Evolutionary conservation across 2,329 filamentous ascomycete genomes (phyloP), one percentile per base, ranked within the genome.

Genomic region (Arthrobotrys iridis): DNA sequence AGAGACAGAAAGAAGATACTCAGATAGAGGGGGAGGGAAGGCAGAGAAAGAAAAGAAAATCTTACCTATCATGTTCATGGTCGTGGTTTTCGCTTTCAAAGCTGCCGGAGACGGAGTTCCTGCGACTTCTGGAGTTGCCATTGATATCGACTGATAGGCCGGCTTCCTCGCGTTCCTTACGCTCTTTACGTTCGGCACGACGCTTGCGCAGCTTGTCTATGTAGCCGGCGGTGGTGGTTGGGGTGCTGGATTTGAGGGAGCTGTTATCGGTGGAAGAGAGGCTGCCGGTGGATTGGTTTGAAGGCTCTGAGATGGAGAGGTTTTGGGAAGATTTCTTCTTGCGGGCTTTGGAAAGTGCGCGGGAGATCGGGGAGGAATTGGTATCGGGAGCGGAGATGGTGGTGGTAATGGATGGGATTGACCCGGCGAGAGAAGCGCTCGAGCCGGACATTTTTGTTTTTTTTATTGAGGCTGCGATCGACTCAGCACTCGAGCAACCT

Each of bases 191-290:
- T 45, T 75, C 71, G 6, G 71, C 71, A 20, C 71, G 52, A 24
- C 71, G 55, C 33, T 75, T 75, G 11, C 63, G 45, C 10, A 75
- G 57, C 48, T 75, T 75, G 20, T 75, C 71, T 40, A 75, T 75
- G 26, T 63, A 62, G 46, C 71, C 64, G 20, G n/a, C n/a, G n/a
- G n/a, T n/a, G n/a, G n/a, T n/a, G 43, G 65, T 62, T 55, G 10
- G 41, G 43, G 57, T 52, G 24, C 46, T 28, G 3, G 43, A 58
- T n/a, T 65, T 75, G 57, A 30, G n/a, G 11, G 71, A 75, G 26
- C 41, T 48, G 24, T 63, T 68, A 7, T 75, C 71, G 63, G 48
- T 75, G 3, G 71, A 75, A 13, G 71, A 75, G 18, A 75, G 41
- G n/a, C 55, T 63, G 22, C 57, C 40, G 13, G 63, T 64, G 45